These are phyloP conservation scores for Phytophthora tentaculata DNA, from an alignment of 352 stramenopile genomes.

Conservation along the genomic window DNA sequence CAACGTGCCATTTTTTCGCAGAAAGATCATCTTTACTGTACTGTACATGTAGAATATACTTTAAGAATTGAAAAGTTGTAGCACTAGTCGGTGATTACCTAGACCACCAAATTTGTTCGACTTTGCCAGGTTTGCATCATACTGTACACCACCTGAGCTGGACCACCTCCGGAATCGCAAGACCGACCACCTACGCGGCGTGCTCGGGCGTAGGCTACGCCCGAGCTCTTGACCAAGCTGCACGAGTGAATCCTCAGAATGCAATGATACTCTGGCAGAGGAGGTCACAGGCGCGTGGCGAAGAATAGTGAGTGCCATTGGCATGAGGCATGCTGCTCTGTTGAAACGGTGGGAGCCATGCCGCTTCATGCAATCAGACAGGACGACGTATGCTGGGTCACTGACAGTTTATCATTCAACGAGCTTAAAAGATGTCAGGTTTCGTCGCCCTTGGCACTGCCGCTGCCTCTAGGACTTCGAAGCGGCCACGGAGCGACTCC, in stretches of 20 bases:
- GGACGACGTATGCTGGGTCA: not conserved
- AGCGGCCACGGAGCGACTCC: no score
- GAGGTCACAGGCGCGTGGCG: constrained; percentile 9
- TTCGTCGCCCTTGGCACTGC: no score
- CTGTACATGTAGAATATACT: no score
- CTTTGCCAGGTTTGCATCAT: not conserved
- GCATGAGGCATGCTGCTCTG: constrained; percentile 12
- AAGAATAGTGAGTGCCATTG: constrained; percentile 4
- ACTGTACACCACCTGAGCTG: no score
- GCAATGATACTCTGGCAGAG: no score
- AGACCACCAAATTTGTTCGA: constrained; percentile 1
- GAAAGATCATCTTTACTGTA: no score
- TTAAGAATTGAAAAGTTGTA: not conserved
- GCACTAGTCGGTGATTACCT: not conserved
- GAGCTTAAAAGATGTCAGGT: no score
- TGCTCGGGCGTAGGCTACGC: no score
- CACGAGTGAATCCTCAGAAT: not conserved
- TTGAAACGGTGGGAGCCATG: constrained; percentile 6
- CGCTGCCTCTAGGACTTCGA: no score
- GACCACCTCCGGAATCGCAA: not conserved
- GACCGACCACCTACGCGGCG: no score
- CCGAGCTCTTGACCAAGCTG: not conserved
- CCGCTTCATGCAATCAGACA: constrained; percentile 7
- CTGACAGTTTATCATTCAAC: no score
- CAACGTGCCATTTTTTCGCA: no score